Conservation (phyloP, 805 yeast genomes). For the Candida insectorum region DNA sequence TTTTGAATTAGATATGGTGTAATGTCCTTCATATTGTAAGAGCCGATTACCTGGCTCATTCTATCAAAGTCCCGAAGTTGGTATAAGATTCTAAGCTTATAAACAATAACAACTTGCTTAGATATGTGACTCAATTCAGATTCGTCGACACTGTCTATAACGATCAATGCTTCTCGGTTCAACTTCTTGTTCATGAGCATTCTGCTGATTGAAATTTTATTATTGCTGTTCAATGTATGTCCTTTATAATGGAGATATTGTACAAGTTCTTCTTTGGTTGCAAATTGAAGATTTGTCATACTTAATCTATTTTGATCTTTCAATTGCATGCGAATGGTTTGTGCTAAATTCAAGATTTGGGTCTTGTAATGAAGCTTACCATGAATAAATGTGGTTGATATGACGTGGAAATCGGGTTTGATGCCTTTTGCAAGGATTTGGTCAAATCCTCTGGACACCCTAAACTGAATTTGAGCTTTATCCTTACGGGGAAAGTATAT, state of each 20-base stretch:
- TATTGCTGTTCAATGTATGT: slow-evolving; percentile 19
- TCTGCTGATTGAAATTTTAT: slow-evolving; percentile 26
- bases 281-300: slow-evolving; percentile 20
- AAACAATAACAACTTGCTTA: slow-evolving; percentile 22
- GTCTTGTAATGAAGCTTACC: slow-evolving; percentile 16
- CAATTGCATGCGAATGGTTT: slow-evolving; percentile 10
- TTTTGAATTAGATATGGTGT: too few species aligned
- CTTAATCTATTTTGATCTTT: slow-evolving; percentile 18
- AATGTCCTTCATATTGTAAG: too few species aligned
- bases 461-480: slow-evolving; percentile 24
- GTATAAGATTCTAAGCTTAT: slow-evolving; percentile 23
- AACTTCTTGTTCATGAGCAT: slow-evolving; percentile 27
- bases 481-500: slow-evolving; percentile 1
- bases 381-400: slow-evolving; percentile 28
- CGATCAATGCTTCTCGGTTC: slow-evolving; percentile 17
- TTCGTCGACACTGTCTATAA: slow-evolving; percentile 19
- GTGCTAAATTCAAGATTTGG: slow-evolving; percentile 10
- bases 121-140: slow-evolving; percentile 25
- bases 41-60: too few species aligned
- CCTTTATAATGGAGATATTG: slow-evolving; percentile 8
- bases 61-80: too few species aligned
- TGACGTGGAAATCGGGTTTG: slow-evolving; percentile 29
- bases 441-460: slow-evolving; percentile 30
- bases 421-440: slow-evolving; percentile 31
- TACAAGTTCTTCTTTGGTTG: slow-evolving; percentile 9